Percentiles rank a stretch among this genome's conserved stretches.
These are phyloP conservation scores for Penicillium tannophilum DNA, from an alignment of 495 filamentous ascomycete species.

Conservation along the genomic window DNA sequence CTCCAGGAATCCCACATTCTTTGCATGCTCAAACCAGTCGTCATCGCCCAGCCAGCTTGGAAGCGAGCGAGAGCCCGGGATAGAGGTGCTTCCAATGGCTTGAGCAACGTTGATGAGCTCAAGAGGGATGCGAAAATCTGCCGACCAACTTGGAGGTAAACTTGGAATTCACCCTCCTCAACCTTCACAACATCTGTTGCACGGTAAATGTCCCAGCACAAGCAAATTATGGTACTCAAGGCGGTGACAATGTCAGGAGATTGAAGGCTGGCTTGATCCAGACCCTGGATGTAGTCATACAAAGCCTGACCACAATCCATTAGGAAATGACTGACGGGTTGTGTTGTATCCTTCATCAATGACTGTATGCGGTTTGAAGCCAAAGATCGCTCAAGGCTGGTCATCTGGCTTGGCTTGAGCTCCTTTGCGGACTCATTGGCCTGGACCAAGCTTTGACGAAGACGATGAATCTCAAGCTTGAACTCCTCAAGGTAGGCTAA, in stretches of 20 bases:
- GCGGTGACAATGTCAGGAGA: conserved; percentile 31
- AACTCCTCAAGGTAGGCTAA: conserved; percentile 45
- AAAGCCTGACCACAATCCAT: conserved; percentile 44
- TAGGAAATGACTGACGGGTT: conserved; percentile 50
- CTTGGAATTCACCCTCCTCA: conserved; percentile 57
- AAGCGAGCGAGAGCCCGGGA: conserved; percentile 48
- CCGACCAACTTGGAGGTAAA: conserved; percentile 52
- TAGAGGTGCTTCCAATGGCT: conserved; percentile 37
- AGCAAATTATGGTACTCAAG: conserved; percentile 51
- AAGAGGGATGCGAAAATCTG: conserved; percentile 36
- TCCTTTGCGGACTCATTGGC: conserved; percentile 41
- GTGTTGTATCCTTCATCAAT: conserved; percentile 67
- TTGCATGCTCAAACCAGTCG: conserved; percentile 83
- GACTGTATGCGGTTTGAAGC: conserved; percentile 58
- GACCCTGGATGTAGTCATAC: conserved; percentile 41
- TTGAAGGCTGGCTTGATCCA: conserved; percentile 32
- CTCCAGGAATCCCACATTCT: conserved; percentile 72
- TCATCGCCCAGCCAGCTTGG: conserved; percentile 57
- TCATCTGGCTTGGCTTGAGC: conserved; percentile 63
- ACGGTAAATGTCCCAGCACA: conserved; percentile 60
- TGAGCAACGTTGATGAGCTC: conserved; percentile 26
- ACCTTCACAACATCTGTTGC: conserved; percentile 46
- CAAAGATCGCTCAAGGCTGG: conserved; percentile 68
- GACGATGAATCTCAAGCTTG: conserved; percentile 40
- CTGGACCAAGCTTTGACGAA: conserved; percentile 36